Base-by-base conservation (phyloP, 805 yeast genomes). In the Scheffersomyces ergatensis region DNA sequence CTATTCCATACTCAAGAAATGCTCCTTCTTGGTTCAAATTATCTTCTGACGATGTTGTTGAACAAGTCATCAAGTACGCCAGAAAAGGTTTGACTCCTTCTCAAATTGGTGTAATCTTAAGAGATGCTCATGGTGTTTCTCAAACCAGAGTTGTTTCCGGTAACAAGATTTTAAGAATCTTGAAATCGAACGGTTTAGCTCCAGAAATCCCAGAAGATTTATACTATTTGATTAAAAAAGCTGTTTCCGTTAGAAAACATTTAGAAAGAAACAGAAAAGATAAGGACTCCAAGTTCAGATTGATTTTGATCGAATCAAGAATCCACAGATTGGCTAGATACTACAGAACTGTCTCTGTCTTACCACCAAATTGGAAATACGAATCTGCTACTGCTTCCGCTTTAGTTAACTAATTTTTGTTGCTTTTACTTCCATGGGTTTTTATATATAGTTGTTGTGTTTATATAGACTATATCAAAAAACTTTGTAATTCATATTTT, bases 351-450 rank as follows among this genome's bases (percentile, higher is more conserved):
- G 96, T 89, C 65, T 81, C 96, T 69, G 98, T 93, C 66, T 85
- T 93, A 71, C 99, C 99, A 65, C 98, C 99, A 74, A 90, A 86
- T 93, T 93, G 99, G 99, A 93, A 93, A 82, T 93, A 87, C 95
- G 99, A 93, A 83, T 92, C 99, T 62, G 96, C 99, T 72, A 93
- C 99, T 70, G 99, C 99, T 71, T 93, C 99, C 67, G 95, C 99
- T 76, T 84, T 93, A 77, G 99, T 93, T 70, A 92, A 92, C 87
- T 93, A 89, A 77, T 69, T 65, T 63, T 47, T 49, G n/a, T n/a
- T n/a, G n/a, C n/a, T n/a, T n/a, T 37, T 43, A 24, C 17, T 16
- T 34, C 12, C 14, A 21, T 21, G 6, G 9, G 6, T 27, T 27
- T 23, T 33, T 24, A 24, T 15, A 15, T 29, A 29, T 29, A 29